Conservation (phyloP, 768 basidiomycete genomes). For the Gymnopilus junonius region DNA sequence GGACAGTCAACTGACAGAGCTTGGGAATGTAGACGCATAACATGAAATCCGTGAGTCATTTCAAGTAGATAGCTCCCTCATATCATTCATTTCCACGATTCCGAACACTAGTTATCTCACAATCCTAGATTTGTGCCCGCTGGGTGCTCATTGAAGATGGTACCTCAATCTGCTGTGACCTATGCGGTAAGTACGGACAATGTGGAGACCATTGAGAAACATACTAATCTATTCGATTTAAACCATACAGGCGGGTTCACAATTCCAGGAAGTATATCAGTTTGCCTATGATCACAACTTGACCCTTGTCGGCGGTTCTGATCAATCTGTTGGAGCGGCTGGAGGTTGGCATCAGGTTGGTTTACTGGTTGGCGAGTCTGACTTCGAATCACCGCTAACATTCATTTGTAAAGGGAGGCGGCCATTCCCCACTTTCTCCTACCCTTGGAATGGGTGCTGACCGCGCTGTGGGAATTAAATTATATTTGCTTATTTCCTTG, state of each 20-base stretch:
- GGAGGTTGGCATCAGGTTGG: slow-evolving; percentile 43
- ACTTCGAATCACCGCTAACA: no score
- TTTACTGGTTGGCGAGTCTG: neutral
- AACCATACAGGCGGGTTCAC: slow-evolving; percentile 43
- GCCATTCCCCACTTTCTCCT: slow-evolving; percentile 46
- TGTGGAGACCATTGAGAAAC: neutral
- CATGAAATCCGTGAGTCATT: slow-evolving; percentile 38
- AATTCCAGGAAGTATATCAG: slow-evolving; percentile 45
- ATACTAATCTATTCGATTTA: neutral
- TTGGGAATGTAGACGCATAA: slow-evolving; percentile 40
- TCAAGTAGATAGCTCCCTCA: no score
- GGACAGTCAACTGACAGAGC: neutral
- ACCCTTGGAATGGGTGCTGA: slow-evolving; percentile 51
- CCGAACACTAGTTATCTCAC: slow-evolving; percentile 35
- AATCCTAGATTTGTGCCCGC: slow-evolving; percentile 39
- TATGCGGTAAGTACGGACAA: slow-evolving; percentile 35
- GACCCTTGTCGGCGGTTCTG: slow-evolving; percentile 48
- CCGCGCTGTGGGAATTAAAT: slow-evolving; percentile 37
- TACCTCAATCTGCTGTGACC: slow-evolving; percentile 34
- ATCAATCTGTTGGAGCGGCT: slow-evolving; percentile 45
- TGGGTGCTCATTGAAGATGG: slow-evolving; percentile 34
- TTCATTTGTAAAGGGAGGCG: slow-evolving; percentile 42
- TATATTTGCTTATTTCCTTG: neutral
- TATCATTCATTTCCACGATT: no score
- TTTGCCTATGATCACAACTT: slow-evolving; percentile 47